Conservation (phyloP, 805 yeast genomes). For the Novakomyces olei region DNA sequence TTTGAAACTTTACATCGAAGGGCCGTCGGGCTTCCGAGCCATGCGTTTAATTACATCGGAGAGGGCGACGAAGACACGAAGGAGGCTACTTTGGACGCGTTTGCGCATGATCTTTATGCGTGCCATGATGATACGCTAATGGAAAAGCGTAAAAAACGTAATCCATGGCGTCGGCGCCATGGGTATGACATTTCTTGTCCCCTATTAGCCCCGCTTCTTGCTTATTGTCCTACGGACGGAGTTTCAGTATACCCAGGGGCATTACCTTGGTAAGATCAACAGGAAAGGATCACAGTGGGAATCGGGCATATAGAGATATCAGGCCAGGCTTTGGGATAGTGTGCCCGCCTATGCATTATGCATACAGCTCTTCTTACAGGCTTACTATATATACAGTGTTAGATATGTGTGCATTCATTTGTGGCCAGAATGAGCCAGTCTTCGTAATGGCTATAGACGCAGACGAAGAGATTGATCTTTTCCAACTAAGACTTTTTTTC, state of each 20-base stretch:
- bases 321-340: too few relatives aligned
- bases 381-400: too few relatives aligned
- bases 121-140: conserved; percentile 8
- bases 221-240: background rate
- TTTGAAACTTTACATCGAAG: conserved; percentile 18
- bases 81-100: conserved; percentile 8
- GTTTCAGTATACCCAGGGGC: background rate
- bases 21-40: conserved; percentile 10
- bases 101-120: conserved; percentile 11
- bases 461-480: too few relatives aligned
- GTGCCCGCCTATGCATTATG: too few relatives aligned
- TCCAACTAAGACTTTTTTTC: too few relatives aligned
- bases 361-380: too few relatives aligned
- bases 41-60: conserved; percentile 9
- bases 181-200: conserved; percentile 7
- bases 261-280: conserved; percentile 1
- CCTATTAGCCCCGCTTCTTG: background rate
- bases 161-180: conserved; percentile 10
- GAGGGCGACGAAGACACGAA: conserved; percentile 7
- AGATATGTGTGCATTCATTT: too few relatives aligned
- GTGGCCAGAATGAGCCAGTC: too few relatives aligned
- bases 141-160: conserved; percentile 8
- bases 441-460: too few relatives aligned
- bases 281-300: too few relatives aligned
- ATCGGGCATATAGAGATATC: too few relatives aligned